These are phyloP conservation scores for Chaetomium olivaceum DNA, from an alignment of 2,329 filamentous ascomycete genomes.

Conservation along the genomic window DNA sequence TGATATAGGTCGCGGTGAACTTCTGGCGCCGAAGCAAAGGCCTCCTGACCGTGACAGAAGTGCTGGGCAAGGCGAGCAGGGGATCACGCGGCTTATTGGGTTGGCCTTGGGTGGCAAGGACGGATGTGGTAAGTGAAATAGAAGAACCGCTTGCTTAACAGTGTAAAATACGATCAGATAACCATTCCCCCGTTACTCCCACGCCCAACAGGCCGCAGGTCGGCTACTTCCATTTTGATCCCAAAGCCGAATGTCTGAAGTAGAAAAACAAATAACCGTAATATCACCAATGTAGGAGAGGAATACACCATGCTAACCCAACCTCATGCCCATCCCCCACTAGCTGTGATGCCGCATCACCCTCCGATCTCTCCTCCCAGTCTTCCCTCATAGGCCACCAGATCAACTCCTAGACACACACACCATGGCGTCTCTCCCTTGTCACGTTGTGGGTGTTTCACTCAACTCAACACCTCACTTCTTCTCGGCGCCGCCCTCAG, in stretches of 20 bases:
- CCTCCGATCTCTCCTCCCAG: too few species aligned
- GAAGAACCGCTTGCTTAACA: not conserved
- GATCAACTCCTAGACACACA: not conserved
- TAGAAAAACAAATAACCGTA: not conserved
- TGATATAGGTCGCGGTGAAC: not conserved
- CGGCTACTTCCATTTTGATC: not conserved
- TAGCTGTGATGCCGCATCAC: not conserved
- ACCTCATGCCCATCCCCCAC: not conserved
- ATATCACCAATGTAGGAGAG: not conserved
- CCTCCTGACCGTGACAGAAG: not conserved
- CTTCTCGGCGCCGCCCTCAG: not conserved
- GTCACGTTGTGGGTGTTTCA: not conserved
- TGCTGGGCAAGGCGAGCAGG: not conserved
- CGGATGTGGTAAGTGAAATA: not conserved
- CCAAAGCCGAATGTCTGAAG: too few species aligned
- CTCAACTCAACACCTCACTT: constrained; percentile 4
- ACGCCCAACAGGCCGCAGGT: not conserved
- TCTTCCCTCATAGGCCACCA: not conserved
- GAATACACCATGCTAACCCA: not conserved
- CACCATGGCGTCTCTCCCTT: not conserved
- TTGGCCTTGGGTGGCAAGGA: not conserved
- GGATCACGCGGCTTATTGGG: not conserved
- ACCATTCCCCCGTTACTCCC: not conserved
- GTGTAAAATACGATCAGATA: not conserved
- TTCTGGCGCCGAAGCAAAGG: not conserved